A percentile compares a stretch with the other conserved stretches of the same genome.
Conservation (phyloP, 2,329 filamentous ascomycete genomes). For the Fusarium napiforme region DNA sequence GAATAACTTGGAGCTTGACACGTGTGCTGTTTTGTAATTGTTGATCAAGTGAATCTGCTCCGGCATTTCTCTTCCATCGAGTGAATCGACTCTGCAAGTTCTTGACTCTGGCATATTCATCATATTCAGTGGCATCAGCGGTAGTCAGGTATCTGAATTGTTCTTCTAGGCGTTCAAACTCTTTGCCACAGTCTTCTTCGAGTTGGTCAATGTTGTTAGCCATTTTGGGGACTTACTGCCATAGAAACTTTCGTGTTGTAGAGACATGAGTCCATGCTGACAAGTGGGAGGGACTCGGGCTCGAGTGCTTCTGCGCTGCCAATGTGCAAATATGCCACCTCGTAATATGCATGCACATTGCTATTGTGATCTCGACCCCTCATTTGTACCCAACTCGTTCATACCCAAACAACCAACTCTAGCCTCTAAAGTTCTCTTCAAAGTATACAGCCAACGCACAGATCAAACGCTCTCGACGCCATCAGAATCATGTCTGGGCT, state of each 20-base stretch:
- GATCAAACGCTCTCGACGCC: too few relatives aligned
- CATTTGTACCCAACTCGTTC: background rate
- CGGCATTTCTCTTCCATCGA: background rate
- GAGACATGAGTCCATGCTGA: background rate
- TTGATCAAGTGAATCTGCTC: background rate
- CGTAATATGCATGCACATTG: background rate
- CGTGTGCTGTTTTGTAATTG: background rate
- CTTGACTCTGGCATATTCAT: background rate
- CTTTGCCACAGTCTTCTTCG: background rate
- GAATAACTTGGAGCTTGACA: background rate
- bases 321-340: background rate
- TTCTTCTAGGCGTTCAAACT: background rate
- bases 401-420: background rate
- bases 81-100: background rate
- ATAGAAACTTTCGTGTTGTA: background rate
- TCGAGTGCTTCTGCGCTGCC: background rate
- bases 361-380: background rate
- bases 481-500: background rate
- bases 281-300: background rate
- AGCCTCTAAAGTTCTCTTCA: background rate
- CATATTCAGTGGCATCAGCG: accelerated
- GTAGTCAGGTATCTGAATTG: background rate
- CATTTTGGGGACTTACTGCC: background rate
- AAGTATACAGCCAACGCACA: background rate
- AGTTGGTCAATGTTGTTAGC: background rate